Base-by-base conservation (phyloP, 1,284 basidiomycete genomes). In the Cystobasidiaceae sp. region DNA sequence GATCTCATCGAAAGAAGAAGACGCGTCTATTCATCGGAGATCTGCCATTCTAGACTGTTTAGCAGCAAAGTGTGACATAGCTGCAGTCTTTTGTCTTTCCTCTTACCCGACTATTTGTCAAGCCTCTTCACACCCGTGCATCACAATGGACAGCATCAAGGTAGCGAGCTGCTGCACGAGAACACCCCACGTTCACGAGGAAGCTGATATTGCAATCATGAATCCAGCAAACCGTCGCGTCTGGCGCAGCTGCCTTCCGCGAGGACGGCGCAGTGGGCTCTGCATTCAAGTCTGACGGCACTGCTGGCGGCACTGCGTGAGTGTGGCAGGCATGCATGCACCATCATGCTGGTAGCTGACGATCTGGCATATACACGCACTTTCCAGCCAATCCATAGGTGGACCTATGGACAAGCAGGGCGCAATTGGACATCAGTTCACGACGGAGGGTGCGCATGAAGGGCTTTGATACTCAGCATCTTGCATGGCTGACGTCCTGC, bases 361-460 rank as follows among this genome's bases (percentile, higher is more conserved):
- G 23, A 17, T 59, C 7, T 46, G 41, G 19, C n/a, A 19, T 30
- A 11, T 25, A 25, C 17, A 21, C 49, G 21, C n/a, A 17, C 23
- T 21, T 33, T 30, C 9, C 52, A 64, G 61, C 25, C 61, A 64
- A 49, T 13, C 41, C 6, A 44, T 64, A 2, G 61, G 61, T 17
- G 61, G 61, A 27, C 61, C 61, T 23, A 48, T 64, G 43, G 61
- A 64, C 28, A 64, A 64, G 61, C 51, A 56, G 15, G 61, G 61
- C 32, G 61, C 61, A 9, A 54, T 64, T 4, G 61, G 61, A 6
- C 61, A 64, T 33, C 61, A 64, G 50, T 64, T 64, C 30, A 64
- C 61, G 5, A 64, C 61, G 17, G 61, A 64, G 39, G 61, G 60
- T 62, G n/a, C 9, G 60, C 2, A 15, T 9, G 25, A 49, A 34